A percentile compares a stretch with the other conserved stretches of the same genome.
phyloP scores from a whole-genome alignment of 2,329 filamentous ascomycete genomes.

The Microcera coccophila region DNA sequence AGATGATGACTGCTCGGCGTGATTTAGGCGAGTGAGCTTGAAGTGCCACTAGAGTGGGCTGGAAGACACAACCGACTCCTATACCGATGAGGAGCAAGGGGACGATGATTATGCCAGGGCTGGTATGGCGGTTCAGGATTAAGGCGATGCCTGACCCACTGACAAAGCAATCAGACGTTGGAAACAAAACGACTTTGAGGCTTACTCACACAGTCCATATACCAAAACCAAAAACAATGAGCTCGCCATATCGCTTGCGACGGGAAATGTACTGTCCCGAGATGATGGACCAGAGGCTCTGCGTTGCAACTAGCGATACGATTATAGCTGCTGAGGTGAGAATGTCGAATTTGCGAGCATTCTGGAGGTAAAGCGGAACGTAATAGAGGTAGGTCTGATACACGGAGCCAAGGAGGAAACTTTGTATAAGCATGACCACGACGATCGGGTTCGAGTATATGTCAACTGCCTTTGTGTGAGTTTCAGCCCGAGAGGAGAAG shows the following conservation, averaged over 20 bases:
- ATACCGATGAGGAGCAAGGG: conserved; percentile 47
- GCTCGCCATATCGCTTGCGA: conserved; percentile 53
- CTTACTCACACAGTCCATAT: conserved; percentile 33
- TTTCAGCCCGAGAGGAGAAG: not conserved
- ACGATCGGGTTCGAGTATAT: conserved; percentile 55
- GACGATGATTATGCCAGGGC: conserved; percentile 45
- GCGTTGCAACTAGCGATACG: conserved; percentile 46
- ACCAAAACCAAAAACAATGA: conserved; percentile 46
- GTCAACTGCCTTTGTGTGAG: conserved; percentile 30
- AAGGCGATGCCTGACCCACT: conserved; percentile 50
- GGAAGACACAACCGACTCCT: conserved; percentile 49
- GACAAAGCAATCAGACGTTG: not conserved
- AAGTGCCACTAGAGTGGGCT: conserved; percentile 51
- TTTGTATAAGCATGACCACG: conserved; percentile 52
- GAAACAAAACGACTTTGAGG: not conserved
- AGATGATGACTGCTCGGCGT: conserved; percentile 59
- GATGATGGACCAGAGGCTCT: conserved; percentile 43
- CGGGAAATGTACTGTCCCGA: conserved; percentile 58
- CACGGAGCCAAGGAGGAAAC: conserved; percentile 56
- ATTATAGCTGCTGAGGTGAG: conserved; percentile 49
- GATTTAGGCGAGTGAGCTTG: conserved; percentile 55
- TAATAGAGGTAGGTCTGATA: conserved; percentile 60
- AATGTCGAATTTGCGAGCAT: conserved; percentile 38
- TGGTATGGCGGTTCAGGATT: conserved; percentile 43
- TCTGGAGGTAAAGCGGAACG: conserved; percentile 59